phyloP scores from a whole-genome alignment of 2,329 filamentous ascomycete species.

The Macrophomina tecta region DNA sequence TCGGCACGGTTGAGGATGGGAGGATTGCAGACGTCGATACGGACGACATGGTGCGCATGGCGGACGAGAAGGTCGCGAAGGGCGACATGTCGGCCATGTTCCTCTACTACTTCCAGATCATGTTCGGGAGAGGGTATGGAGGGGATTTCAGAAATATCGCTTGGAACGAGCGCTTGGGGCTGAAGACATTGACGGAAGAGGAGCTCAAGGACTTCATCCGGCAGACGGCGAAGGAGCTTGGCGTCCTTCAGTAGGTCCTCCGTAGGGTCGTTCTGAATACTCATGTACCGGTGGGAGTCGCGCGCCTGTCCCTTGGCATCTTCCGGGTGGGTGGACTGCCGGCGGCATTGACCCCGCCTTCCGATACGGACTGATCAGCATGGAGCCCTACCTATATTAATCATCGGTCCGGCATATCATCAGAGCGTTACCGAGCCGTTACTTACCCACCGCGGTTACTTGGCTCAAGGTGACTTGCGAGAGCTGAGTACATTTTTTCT shows the following conservation, averaged over 20 bases:
- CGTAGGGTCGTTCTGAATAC: too few species aligned
- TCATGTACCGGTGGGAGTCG: too few species aligned
- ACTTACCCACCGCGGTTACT: not conserved
- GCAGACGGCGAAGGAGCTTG: not conserved
- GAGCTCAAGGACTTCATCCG: not conserved
- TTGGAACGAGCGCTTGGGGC: not conserved
- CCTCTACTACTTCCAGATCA: constrained; percentile 1
- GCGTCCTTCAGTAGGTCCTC: not conserved
- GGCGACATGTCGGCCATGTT: not conserved
- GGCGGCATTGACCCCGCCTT: not conserved
- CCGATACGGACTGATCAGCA: too few species aligned
- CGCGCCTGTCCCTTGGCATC: too few species aligned
- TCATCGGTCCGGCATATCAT: not conserved
- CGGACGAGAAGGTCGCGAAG: not conserved
- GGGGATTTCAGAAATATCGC: not conserved
- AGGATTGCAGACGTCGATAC: not conserved
- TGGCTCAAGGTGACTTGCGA: too few species aligned
- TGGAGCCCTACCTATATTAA: not conserved
- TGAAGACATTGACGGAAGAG: not conserved
- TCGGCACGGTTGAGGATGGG: not conserved
- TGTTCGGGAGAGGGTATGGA: not conserved
- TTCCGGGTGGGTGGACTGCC: not conserved
- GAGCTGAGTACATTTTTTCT: too few species aligned
- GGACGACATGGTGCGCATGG: not conserved
- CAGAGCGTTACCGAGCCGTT: not conserved